phyloP scores from a whole-genome alignment of 306 rosid species.

The cucumber (Cucumis sativus) region DNA sequence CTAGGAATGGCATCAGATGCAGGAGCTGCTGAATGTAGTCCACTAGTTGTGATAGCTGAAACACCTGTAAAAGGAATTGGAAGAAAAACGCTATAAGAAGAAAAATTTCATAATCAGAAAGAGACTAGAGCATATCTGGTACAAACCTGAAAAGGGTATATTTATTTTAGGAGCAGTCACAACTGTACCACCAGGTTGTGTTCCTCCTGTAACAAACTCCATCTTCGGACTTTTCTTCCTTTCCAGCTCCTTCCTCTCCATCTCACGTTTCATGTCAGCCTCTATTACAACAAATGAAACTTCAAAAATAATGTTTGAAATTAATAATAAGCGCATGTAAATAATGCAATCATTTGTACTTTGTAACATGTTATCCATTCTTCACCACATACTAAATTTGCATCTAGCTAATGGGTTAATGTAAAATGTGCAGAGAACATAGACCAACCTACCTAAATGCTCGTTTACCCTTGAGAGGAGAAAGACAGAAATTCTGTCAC shows the following conservation, averaged over 20 bases:
- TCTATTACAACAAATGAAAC: conserved; percentile 32
- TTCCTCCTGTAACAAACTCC: conserved; percentile 51
- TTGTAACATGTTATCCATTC: not conserved
- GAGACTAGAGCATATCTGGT: conserved; percentile 13
- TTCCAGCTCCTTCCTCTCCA: conserved; percentile 73
- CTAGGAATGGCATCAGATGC: conserved; percentile 36
- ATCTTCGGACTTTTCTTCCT: conserved; percentile 54
- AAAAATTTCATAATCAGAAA: conserved; percentile 3
- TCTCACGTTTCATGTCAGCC: conserved; percentile 72
- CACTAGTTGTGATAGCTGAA: conserved; percentile 29
- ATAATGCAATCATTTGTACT: not conserved
- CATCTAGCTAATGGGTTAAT: not conserved
- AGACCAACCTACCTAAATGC: not conserved
- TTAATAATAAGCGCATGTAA: not conserved
- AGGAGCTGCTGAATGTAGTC: conserved; percentile 33
- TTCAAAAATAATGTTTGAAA: not conserved
- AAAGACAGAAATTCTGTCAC: not conserved
- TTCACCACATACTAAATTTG: not conserved
- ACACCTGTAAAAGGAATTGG: conserved; percentile 24
- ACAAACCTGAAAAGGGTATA: conserved; percentile 23
- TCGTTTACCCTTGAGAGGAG: not conserved
- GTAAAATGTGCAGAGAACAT: not conserved
- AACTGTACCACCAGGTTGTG: conserved; percentile 38
- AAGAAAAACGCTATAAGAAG: conserved; percentile 8
- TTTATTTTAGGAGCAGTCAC: conserved; percentile 24